A percentile compares a stretch with the other conserved stretches of the same genome.
phyloP scores from a whole-genome alignment of 2,329 filamentous ascomycete genomes.

The Aspergillus jensenii region DNA sequence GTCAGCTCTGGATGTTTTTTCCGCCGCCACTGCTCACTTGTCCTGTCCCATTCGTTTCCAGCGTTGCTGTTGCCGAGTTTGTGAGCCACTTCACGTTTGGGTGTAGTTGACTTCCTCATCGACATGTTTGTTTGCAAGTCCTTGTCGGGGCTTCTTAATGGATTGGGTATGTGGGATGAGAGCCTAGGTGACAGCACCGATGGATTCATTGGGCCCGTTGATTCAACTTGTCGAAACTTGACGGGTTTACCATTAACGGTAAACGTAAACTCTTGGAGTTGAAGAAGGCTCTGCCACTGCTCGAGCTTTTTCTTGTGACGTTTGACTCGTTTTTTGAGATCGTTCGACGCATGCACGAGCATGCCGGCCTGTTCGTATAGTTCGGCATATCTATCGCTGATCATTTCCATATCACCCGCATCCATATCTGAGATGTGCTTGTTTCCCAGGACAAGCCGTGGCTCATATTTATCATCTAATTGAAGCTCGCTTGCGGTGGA shows the following conservation, averaged over 20 bases:
- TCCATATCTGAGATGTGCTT: constrained; percentile 5
- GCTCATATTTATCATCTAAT: constrained; percentile 29
- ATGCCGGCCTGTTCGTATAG: constrained; percentile 33
- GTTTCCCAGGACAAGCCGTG: constrained; percentile 21
- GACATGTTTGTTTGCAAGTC: background rate
- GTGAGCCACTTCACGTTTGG: background rate
- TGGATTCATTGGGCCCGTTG: background rate
- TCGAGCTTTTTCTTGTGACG: constrained; percentile 35
- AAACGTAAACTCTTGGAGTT: constrained; percentile 31
- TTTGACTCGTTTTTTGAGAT: constrained; percentile 31
- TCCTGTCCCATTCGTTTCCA: background rate
- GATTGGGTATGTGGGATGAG: background rate
- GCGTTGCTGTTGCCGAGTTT: background rate
- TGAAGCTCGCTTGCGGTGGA: constrained; percentile 14
- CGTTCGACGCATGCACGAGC: constrained; percentile 26
- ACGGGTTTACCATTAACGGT: constrained; percentile 26
- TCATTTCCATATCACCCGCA: constrained; percentile 15
- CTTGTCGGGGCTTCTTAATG: background rate
- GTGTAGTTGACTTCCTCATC: background rate
- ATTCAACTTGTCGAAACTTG: constrained; percentile 27
- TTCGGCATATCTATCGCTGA: constrained; percentile 32
- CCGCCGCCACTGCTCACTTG: background rate
- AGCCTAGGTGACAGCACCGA: background rate
- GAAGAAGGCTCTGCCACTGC: constrained; percentile 30
- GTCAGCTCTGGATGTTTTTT: constrained; percentile 7